A percentile compares a stretch with the other conserved stretches of the same genome.
phyloP scores from a whole-genome alignment of 2,329 filamentous ascomycete species.

The Sporothrix brasiliensis region DNA sequence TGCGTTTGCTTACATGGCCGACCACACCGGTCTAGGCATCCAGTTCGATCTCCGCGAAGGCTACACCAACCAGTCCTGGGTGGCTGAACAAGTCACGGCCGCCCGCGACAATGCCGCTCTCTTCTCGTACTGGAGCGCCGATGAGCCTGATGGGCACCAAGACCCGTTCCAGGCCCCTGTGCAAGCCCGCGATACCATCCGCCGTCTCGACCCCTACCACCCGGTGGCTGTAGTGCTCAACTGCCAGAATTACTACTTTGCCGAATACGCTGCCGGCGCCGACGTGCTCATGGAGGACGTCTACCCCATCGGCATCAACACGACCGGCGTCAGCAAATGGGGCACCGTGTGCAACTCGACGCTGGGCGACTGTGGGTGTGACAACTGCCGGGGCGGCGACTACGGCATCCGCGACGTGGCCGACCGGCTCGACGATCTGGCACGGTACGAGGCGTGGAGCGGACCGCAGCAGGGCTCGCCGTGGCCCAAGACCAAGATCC shows the following conservation, averaged over 20 bases:
- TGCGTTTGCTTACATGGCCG: constrained; percentile 48
- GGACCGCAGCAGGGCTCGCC: constrained; percentile 37
- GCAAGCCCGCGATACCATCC: constrained; percentile 50
- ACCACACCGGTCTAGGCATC: constrained; percentile 44
- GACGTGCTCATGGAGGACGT: constrained; percentile 64
- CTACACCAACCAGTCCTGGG: constrained; percentile 51
- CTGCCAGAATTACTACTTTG: constrained; percentile 64
- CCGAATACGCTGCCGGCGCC: constrained; percentile 52
- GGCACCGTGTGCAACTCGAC: constrained; percentile 60
- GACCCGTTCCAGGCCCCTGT: constrained; percentile 55
- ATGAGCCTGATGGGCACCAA: constrained; percentile 60
- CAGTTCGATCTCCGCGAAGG: constrained; percentile 52
- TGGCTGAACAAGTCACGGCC: constrained; percentile 46
- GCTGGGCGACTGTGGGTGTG: constrained; percentile 65
- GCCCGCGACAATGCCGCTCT: constrained; percentile 48
- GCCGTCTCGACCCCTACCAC: constrained; percentile 61
- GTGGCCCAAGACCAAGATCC: constrained; percentile 50
- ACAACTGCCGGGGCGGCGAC: constrained; percentile 58
- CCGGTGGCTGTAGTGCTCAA: constrained; percentile 62
- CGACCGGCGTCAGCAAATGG: constrained; percentile 57
- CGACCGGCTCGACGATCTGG: constrained; percentile 44
- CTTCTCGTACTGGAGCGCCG: constrained; percentile 52
- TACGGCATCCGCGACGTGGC: constrained; percentile 55
- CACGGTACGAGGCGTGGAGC: constrained; percentile 47
- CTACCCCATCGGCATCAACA: constrained; percentile 62